A percentile compares a stretch with the other conserved stretches of the same genome.
phyloP scores from a whole-genome alignment of 352 stramenopile species.

The Phytophthora citrophthora region DNA sequence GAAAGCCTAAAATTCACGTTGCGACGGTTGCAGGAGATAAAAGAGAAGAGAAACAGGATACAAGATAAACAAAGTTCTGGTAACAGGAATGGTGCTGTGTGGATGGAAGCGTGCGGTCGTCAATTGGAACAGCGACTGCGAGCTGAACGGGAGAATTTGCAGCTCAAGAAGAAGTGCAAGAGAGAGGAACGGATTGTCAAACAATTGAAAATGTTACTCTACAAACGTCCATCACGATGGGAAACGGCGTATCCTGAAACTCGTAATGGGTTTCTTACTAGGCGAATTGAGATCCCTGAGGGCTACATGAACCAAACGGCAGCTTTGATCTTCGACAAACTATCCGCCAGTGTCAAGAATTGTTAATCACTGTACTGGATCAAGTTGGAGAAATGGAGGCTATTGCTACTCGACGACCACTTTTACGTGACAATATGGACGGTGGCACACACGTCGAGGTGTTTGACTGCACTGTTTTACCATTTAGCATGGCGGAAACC shows the following conservation, averaged over 20 bases:
- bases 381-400: no score
- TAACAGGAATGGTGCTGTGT: background rate
- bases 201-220: constrained; percentile 20
- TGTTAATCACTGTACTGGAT: constrained; percentile 3
- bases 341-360: constrained; percentile 29
- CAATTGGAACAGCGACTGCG: constrained; percentile 20
- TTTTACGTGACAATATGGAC: background rate
- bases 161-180: constrained; percentile 23
- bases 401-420: background rate
- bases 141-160: constrained; percentile 30
- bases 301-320: constrained; percentile 11
- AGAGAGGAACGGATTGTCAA: constrained; percentile 19
- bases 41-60: no score
- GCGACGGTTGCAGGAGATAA: constrained; percentile 5
- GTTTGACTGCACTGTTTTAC: background rate
- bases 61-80: no score
- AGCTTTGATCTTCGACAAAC: constrained; percentile 27
- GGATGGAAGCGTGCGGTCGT: constrained; percentile 5
- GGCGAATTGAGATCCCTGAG: constrained; percentile 17
- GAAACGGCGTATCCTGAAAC: constrained; percentile 4
- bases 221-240: constrained; percentile 10
- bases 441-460: background rate
- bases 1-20: constrained; percentile 18
- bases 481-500: constrained; percentile 2
- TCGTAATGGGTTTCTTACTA: background rate